Evolutionary conservation across 1,284 basidiomycete genomes (phyloP).

Genomic region (Schizophyllum amplum): DNA sequence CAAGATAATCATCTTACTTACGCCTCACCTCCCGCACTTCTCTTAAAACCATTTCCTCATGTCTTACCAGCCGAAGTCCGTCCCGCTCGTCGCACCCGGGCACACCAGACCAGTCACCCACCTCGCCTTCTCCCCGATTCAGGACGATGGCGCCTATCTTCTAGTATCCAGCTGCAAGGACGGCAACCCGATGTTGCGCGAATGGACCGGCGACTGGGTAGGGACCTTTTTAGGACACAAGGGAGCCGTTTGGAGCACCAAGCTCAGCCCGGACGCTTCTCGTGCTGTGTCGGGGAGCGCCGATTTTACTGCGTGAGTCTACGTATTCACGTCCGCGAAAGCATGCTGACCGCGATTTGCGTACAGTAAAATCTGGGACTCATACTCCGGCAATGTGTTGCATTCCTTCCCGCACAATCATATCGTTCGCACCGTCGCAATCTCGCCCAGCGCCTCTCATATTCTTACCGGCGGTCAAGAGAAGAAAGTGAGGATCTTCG

Average conservation of each 20-base stretch:
- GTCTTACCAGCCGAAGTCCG: slow-evolving; percentile 52
- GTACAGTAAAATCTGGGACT: slow-evolving; percentile 93
- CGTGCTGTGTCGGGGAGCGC: slow-evolving; percentile 91
- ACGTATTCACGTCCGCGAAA: background rate
- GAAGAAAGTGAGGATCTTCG: slow-evolving; percentile 95
- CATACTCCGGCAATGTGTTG: slow-evolving; percentile 77
- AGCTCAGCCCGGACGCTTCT: slow-evolving; percentile 82
- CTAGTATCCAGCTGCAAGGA: slow-evolving; percentile 95
- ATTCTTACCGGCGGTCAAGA: slow-evolving; percentile 94
- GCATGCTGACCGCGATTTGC: slow-evolving; percentile 1
- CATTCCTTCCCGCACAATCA: slow-evolving; percentile 97
- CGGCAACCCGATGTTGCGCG: slow-evolving; percentile 92
- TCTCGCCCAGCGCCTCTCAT: slow-evolving; percentile 60
- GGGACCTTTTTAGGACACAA: slow-evolving; percentile 98
- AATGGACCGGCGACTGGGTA: slow-evolving; percentile 98
- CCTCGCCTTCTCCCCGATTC: slow-evolving; percentile 82
- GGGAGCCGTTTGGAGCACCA: slow-evolving; percentile 96
- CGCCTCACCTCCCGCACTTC: background rate
- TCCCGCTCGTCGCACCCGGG: slow-evolving; percentile 72
- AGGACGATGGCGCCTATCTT: slow-evolving; percentile 78
- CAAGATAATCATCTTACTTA: background rate
- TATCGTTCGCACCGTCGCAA: slow-evolving; percentile 92
- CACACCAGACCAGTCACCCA: slow-evolving; percentile 89
- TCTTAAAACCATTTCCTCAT: slow-evolving; percentile 25
- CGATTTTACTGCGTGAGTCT: slow-evolving; percentile 90